phyloP scores from a whole-genome alignment of 345 rosid species.

The Sapria himalayana region DNA sequence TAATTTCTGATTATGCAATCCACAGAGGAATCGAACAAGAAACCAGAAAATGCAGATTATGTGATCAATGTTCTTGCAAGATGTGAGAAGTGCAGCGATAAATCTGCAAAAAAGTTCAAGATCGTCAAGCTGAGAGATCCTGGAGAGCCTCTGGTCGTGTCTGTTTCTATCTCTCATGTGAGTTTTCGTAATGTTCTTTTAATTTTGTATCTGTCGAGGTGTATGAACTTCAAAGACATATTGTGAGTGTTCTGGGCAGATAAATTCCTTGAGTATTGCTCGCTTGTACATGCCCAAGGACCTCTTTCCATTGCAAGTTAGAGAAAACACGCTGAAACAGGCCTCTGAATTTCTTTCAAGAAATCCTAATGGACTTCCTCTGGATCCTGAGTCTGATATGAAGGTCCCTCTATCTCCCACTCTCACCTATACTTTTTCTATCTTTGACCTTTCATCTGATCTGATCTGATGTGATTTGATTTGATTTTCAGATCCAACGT shows the following conservation, averaged over 20 bases:
- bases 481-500: constrained; percentile 44
- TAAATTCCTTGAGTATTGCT: constrained; percentile 54
- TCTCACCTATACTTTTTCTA: constrained; percentile 1
- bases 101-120: constrained; percentile 38
- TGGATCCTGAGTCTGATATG: constrained; percentile 81
- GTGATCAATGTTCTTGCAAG: constrained; percentile 67
- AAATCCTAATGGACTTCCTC: constrained; percentile 47
- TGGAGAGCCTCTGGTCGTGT: constrained; percentile 71
- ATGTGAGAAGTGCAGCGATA: constrained; percentile 49
- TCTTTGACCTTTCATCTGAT: constrained; percentile 1
- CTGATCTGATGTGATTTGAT: too few relatives aligned
- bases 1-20: too few relatives aligned
- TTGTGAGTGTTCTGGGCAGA: constrained; percentile 36
- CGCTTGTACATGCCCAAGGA: constrained; percentile 58
- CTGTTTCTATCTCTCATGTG: constrained; percentile 66
- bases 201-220: neutral
- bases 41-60: constrained; percentile 63
- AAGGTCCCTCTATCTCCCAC: constrained; percentile 21
- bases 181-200: neutral
- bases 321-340: constrained; percentile 75
- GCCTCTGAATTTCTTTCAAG: constrained; percentile 64
- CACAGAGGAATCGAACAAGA: constrained; percentile 49
- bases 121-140: constrained; percentile 40
- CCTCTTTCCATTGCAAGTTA: constrained; percentile 65
- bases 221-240: too few relatives aligned